Percentiles rank a stretch among this genome's conserved stretches.
Conservation (phyloP, 805 yeast species). For the Cyberlindnera galapagoensis region DNA sequence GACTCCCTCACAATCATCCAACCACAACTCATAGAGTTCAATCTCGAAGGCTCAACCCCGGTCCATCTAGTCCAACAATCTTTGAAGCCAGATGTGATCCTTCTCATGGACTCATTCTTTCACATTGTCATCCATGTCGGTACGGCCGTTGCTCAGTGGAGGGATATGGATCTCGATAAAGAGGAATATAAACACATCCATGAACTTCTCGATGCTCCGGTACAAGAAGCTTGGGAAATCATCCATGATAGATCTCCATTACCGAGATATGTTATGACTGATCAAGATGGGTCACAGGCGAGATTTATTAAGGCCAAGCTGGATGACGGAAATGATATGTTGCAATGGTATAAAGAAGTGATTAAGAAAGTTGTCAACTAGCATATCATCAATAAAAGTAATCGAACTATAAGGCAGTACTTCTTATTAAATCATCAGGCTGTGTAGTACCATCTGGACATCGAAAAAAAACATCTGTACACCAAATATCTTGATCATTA, state of each 20-base stretch:
- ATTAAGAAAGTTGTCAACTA: conserved; percentile 11
- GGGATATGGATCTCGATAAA: conserved; percentile 71
- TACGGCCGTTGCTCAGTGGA: conserved; percentile 87
- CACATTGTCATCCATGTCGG: conserved; percentile 93
- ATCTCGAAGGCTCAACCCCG: conserved; percentile 58
- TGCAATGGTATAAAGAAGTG: neutral
- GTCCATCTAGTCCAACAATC: conserved; percentile 31
- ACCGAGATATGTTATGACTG: conserved; percentile 92
- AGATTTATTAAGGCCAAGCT: conserved; percentile 88
- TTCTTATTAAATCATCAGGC: too few species aligned
- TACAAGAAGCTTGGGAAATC: conserved; percentile 81
- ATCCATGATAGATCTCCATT: conserved; percentile 89
- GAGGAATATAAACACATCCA: conserved; percentile 77
- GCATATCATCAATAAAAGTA: too few species aligned
- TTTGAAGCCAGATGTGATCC: conserved; percentile 73
- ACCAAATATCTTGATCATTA: too few species aligned
- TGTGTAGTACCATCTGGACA: too few species aligned
- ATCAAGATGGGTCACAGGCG: conserved; percentile 96
- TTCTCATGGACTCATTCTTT: conserved; percentile 90
- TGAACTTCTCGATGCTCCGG: conserved; percentile 74
- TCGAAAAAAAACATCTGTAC: too few species aligned
- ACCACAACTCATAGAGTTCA: conserved; percentile 82
- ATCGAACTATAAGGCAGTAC: too few species aligned
- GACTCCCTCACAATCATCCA: conserved; percentile 95
- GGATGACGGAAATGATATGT: conserved; percentile 6